phyloP scores from a whole-genome alignment of 192 early-diverging fungal genomes.

The Lunasporangiospora selenospora region DNA sequence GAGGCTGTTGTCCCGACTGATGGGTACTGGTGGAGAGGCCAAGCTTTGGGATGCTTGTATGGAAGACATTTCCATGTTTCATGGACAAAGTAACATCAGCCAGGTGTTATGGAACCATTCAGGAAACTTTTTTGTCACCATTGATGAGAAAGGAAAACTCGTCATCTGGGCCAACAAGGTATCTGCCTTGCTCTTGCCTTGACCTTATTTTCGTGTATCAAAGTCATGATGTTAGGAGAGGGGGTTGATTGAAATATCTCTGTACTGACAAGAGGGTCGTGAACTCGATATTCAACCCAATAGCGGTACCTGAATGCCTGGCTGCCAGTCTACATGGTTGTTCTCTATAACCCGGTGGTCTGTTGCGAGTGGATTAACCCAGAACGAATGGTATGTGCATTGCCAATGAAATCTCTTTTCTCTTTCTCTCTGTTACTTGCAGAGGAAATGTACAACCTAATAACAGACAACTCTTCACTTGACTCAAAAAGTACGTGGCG shows the following conservation, averaged over 20 bases:
- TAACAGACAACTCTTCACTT: too few relatives aligned
- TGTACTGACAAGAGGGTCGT: too few relatives aligned
- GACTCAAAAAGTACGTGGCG: conserved; percentile 21
- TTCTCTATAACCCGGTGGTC: conserved; percentile 26
- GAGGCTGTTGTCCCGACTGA: conserved; percentile 26
- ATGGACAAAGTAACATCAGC: conserved; percentile 35
- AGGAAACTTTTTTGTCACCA: conserved; percentile 28
- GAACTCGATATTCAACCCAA: too few relatives aligned
- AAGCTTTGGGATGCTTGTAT: conserved; percentile 39
- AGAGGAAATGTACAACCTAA: too few relatives aligned
- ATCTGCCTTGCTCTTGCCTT: too few relatives aligned
- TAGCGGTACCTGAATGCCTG: conserved; percentile 44
- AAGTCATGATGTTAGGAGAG: too few relatives aligned
- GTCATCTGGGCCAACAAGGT: conserved; percentile 47
- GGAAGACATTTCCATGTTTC: conserved; percentile 39
- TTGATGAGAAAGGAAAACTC: conserved; percentile 45
- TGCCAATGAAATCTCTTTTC: too few relatives aligned
- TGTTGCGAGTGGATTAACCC: conserved; percentile 46
- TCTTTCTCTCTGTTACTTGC: too few relatives aligned
- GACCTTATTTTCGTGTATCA: too few relatives aligned
- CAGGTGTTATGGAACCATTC: conserved; percentile 39
- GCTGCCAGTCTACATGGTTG: conserved; percentile 38
- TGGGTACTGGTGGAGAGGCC: conserved; percentile 19
- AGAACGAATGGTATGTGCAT: conserved; percentile 24
- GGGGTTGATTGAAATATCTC: too few relatives aligned